Conservation (phyloP, 2,329 filamentous ascomycete species). For the Furcasterigmium furcatum region DNA sequence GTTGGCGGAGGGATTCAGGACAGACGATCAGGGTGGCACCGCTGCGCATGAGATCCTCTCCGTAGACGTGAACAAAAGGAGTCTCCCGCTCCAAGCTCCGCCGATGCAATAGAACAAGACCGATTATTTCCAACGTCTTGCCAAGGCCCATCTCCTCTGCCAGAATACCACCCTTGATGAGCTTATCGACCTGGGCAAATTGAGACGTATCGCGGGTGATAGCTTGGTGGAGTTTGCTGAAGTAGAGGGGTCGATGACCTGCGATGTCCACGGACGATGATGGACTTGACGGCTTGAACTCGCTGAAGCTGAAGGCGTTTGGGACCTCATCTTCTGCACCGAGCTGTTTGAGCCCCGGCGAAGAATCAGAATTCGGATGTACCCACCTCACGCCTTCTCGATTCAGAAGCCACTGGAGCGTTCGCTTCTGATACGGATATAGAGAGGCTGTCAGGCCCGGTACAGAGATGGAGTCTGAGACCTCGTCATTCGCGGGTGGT, state of each 20-base stretch:
- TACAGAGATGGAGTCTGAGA: conserved; percentile 34
- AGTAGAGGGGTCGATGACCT: conserved; percentile 40
- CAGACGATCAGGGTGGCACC: conserved; percentile 60
- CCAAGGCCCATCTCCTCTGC: conserved; percentile 83
- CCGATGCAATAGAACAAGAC: conserved; percentile 63
- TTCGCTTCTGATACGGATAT: conserved; percentile 70
- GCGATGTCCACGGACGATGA: not conserved
- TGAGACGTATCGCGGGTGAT: conserved; percentile 45
- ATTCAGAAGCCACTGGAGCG: conserved; percentile 66
- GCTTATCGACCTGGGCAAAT: conserved; percentile 38
- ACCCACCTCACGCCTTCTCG: conserved; percentile 60
- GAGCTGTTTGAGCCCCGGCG: not conserved
- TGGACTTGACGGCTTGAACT: not conserved
- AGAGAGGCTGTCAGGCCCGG: conserved; percentile 46
- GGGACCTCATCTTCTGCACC: not conserved
- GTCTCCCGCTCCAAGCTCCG: conserved; percentile 20
- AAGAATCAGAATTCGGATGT: not conserved
- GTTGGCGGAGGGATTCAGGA: conserved; percentile 51
- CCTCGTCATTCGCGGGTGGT: conserved; percentile 42
- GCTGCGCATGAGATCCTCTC: conserved; percentile 41
- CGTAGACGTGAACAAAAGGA: conserved; percentile 12
- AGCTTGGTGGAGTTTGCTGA: conserved; percentile 62
- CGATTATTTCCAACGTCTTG: conserved; percentile 74
- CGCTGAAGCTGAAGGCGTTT: conserved; percentile 8
- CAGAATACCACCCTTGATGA: conserved; percentile 59